phyloP scores from a whole-genome alignment of 2,329 filamentous ascomycete genomes.

The Pseudogymnoascus sp. region DNA sequence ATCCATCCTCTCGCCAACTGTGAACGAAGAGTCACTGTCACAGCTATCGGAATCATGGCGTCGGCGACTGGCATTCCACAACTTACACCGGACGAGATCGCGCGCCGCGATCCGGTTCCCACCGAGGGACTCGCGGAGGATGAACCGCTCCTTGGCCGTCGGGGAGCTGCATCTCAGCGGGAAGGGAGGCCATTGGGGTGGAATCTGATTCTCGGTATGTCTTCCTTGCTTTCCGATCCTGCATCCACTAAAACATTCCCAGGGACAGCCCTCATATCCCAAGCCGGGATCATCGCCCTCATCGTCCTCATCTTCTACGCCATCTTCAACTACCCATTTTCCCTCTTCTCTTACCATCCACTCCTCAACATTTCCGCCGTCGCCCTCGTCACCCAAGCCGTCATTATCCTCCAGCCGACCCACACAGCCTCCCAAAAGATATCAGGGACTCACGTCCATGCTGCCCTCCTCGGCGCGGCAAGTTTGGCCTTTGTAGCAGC shows the following conservation, averaged over 20 bases:
- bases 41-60: constrained; percentile 45
- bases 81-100: constrained; percentile 33
- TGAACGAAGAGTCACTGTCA: constrained; percentile 17
- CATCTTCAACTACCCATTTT: constrained; percentile 62
- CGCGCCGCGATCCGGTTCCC: constrained; percentile 26
- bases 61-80: constrained; percentile 63
- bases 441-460: constrained; percentile 56
- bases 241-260: constrained; percentile 20
- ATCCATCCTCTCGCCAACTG: not conserved
- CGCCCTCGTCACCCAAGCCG: constrained; percentile 69
- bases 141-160: constrained; percentile 63
- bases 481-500: constrained; percentile 51
- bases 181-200: constrained; percentile 56
- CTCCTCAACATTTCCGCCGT: constrained; percentile 63
- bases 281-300: constrained; percentile 71
- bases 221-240: not conserved
- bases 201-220: constrained; percentile 48
- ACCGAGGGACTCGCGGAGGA: constrained; percentile 43
- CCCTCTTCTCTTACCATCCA: constrained; percentile 84
- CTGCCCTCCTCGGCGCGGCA: constrained; percentile 56
- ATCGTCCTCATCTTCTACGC: constrained; percentile 69
- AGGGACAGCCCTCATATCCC: constrained; percentile 79
- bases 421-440: constrained; percentile 68
- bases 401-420: constrained; percentile 84
- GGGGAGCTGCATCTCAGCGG: constrained; percentile 67